phyloP scores from a whole-genome alignment of 164 flowering plant genomes.

The Berberis thunbergii region DNA sequence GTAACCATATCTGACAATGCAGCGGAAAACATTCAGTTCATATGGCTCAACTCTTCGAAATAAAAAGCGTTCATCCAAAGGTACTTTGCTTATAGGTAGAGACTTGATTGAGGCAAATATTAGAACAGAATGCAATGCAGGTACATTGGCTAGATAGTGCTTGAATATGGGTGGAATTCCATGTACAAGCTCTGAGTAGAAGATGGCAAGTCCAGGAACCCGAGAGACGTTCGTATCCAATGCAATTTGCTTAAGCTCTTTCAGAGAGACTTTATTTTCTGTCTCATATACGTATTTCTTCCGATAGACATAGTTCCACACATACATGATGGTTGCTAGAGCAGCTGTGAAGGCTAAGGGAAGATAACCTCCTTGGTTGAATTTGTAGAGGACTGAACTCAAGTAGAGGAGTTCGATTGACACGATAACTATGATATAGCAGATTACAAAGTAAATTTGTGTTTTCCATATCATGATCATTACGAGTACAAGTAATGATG shows the following conservation, averaged over 20 bases:
- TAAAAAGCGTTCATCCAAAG: constrained; percentile 53
- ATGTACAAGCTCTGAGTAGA: constrained; percentile 78
- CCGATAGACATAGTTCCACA: constrained; percentile 23
- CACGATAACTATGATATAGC: constrained; percentile 37
- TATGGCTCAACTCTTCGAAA: constrained; percentile 46
- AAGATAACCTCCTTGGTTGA: constrained; percentile 66
- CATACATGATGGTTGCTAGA: constrained; percentile 45
- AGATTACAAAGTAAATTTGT: constrained; percentile 30
- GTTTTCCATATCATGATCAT: constrained; percentile 86
- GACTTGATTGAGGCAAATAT: constrained; percentile 71
- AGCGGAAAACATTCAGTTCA: constrained; percentile 46
- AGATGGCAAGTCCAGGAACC: constrained; percentile 56
- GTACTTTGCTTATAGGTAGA: constrained; percentile 63
- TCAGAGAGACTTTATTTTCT: constrained; percentile 48
- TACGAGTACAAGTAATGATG: constrained; percentile 45
- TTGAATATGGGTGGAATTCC: constrained; percentile 78
- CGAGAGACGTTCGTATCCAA: constrained; percentile 19
- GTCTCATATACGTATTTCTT: constrained; percentile 61
- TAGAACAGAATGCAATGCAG: constrained; percentile 64
- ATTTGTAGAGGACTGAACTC: constrained; percentile 70
- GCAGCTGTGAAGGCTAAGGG: constrained; percentile 50
- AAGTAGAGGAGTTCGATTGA: constrained; percentile 36
- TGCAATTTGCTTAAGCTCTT: constrained; percentile 27
- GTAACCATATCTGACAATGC: constrained; percentile 79
- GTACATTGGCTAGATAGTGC: constrained; percentile 54